phyloP scores from a whole-genome alignment of 2,329 filamentous ascomycete genomes.

The Cryphonectria japonica region DNA sequence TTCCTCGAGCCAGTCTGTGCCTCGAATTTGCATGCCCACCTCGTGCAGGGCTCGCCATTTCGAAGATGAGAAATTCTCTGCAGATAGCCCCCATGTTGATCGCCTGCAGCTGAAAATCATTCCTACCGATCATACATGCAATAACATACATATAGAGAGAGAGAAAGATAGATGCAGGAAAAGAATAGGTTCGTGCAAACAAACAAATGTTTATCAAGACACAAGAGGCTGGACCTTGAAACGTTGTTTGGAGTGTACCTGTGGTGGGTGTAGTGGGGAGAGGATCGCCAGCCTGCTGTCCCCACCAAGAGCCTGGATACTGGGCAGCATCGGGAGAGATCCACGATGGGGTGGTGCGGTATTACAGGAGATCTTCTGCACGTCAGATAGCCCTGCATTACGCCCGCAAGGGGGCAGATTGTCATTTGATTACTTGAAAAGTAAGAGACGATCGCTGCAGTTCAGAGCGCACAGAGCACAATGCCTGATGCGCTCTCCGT shows the following conservation, averaged over 20 bases:
- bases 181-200: background rate
- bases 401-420: background rate
- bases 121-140: background rate
- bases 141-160: background rate
- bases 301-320: background rate
- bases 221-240: background rate
- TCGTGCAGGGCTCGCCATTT: background rate
- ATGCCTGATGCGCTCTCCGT: background rate
- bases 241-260: background rate
- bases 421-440: background rate
- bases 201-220: background rate
- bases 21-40: background rate
- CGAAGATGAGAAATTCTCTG: background rate
- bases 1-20: background rate
- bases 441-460: background rate
- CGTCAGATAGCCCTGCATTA: slow-evolving; percentile 5
- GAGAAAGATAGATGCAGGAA: background rate
- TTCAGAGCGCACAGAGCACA: background rate
- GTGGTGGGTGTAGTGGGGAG: background rate
- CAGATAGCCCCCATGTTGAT: background rate
- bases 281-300: background rate
- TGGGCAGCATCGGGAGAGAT: background rate
- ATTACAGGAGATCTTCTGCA: background rate
- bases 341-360: background rate
- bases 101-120: background rate